These are phyloP conservation scores for Lichtheimia corymbifera DNA, from an alignment of 371 early-diverging fungal species.

Conservation along the genomic window DNA sequence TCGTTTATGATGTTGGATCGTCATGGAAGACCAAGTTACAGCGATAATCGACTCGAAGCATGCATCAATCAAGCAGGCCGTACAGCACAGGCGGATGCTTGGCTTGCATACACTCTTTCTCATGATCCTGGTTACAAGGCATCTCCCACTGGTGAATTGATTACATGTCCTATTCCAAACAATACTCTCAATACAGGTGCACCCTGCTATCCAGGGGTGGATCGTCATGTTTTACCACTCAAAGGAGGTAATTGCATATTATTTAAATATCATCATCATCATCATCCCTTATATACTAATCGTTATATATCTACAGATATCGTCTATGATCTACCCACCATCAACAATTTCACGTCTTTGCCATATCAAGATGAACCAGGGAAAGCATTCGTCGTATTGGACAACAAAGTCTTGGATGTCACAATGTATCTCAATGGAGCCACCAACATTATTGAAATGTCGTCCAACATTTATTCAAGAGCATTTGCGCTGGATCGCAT, in stretches of 20 bases:
- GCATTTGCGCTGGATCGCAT: slow-evolving; percentile 43
- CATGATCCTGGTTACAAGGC: slow-evolving; percentile 36
- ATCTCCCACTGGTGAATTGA: slow-evolving; percentile 12
- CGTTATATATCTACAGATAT: slow-evolving; percentile 33
- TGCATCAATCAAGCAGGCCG: slow-evolving; percentile 26
- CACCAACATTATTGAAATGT: slow-evolving; percentile 34
- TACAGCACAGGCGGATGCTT: slow-evolving; percentile 32
- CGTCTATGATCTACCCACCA: slow-evolving; percentile 22
- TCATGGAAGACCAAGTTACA: slow-evolving; percentile 18
- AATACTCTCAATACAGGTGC: slow-evolving; percentile 32
- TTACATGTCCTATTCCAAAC: slow-evolving; percentile 40
- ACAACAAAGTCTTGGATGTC: slow-evolving; percentile 44
- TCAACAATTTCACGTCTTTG: slow-evolving; percentile 26
- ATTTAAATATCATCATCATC: not conserved
- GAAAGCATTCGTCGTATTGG: slow-evolving; percentile 37
- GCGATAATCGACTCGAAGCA: slow-evolving; percentile 20
- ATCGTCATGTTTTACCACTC: slow-evolving; percentile 5
- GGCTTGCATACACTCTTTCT: slow-evolving; percentile 28
- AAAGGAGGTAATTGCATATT: slow-evolving; percentile 8
- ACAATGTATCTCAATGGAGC: slow-evolving; percentile 37
- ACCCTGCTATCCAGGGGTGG: slow-evolving; percentile 33
- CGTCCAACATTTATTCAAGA: slow-evolving; percentile 33
- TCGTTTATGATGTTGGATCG: slow-evolving; percentile 35
- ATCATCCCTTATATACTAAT: not conserved
- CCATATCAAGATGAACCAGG: slow-evolving; percentile 24